Percentiles rank a stretch among this genome's conserved stretches.
These are phyloP conservation scores for Candida jianshihensis DNA, from an alignment of 805 yeast genomes.

Conservation along the genomic window DNA sequence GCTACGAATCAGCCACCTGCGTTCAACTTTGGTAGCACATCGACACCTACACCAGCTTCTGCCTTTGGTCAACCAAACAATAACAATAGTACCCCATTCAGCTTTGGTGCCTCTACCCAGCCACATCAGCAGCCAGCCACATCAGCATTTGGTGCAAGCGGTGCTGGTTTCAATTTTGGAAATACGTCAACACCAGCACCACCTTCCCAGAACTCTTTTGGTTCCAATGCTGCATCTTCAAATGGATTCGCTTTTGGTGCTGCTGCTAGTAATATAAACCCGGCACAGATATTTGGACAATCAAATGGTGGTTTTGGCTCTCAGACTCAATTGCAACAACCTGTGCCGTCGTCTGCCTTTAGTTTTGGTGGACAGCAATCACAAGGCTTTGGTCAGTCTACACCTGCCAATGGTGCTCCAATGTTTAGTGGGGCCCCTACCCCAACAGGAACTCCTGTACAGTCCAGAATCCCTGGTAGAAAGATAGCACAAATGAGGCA, in stretches of 20 bases:
- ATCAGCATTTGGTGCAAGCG: conserved; percentile 3
- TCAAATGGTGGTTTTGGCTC: conserved; percentile 1
- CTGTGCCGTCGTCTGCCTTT: background rate
- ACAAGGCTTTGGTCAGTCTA: conserved; percentile 6
- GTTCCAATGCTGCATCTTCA: no score
- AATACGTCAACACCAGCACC: background rate
- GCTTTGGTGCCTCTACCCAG: conserved; percentile 12
- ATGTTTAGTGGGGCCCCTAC: conserved; percentile 9
- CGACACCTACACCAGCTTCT: conserved; percentile 15
- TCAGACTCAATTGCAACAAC: background rate
- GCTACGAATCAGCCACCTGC: background rate
- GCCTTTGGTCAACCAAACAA: conserved; percentile 10
- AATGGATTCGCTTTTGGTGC: conserved; percentile 6
- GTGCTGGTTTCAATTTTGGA: conserved; percentile 1
- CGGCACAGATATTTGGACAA: conserved; percentile 9
- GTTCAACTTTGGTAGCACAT: conserved; percentile 5
- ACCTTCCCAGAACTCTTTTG: background rate
- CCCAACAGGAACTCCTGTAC: conserved; percentile 9
- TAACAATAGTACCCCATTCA: conserved; percentile 7
- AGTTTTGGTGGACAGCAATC: background rate
- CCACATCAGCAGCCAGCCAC: conserved; percentile 7
- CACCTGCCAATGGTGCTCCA: conserved; percentile 2
- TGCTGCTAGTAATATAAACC: conserved; percentile 3
- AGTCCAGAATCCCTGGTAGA: conserved; percentile 17
- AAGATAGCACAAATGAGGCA: conserved; percentile 21